Evolutionary conservation across 2,329 filamentous ascomycete genomes (phyloP).

Genomic region (Parafenestella ontariensis): DNA sequence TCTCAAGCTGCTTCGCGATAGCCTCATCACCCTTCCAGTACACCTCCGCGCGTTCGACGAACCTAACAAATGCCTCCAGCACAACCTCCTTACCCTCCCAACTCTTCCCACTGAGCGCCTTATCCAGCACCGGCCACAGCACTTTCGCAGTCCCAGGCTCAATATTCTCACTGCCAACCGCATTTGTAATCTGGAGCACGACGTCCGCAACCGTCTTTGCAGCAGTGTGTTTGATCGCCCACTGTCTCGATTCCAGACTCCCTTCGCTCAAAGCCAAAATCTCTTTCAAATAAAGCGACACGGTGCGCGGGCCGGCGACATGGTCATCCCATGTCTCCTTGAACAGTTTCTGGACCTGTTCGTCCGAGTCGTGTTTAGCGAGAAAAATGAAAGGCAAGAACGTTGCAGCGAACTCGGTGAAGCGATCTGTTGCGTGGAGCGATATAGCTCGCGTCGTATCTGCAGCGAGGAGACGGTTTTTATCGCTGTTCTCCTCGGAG

Average conservation of each 20-base stretch:
- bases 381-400: constrained; percentile 89
- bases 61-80: constrained; percentile 78
- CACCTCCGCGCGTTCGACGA: constrained; percentile 69
- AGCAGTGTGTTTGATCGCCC: constrained; percentile 88
- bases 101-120: constrained; percentile 83
- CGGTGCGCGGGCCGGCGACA: constrained; percentile 81
- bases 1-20: constrained; percentile 67
- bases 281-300: constrained; percentile 83
- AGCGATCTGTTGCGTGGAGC: constrained; percentile 88
- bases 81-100: constrained; percentile 92
- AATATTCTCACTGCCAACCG: constrained; percentile 65
- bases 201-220: constrained; percentile 81
- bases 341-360: constrained; percentile 80
- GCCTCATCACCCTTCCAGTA: constrained; percentile 66
- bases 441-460: constrained; percentile 85
- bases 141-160: constrained; percentile 65
- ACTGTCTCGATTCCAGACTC: constrained; percentile 80
- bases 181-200: constrained; percentile 66
- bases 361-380: constrained; percentile 83
- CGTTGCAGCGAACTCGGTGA: constrained; percentile 75
- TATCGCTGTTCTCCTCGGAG: constrained; percentile 77
- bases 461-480: constrained; percentile 74
- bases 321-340: constrained; percentile 88
- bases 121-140: constrained; percentile 86
- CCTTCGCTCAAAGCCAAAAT: constrained; percentile 73